Evolutionary conservation across 139 green algal species (phyloP), one percentile per base, ranked within the genome.

Genomic region (Chlamydomonas sphaeroides): DNA sequence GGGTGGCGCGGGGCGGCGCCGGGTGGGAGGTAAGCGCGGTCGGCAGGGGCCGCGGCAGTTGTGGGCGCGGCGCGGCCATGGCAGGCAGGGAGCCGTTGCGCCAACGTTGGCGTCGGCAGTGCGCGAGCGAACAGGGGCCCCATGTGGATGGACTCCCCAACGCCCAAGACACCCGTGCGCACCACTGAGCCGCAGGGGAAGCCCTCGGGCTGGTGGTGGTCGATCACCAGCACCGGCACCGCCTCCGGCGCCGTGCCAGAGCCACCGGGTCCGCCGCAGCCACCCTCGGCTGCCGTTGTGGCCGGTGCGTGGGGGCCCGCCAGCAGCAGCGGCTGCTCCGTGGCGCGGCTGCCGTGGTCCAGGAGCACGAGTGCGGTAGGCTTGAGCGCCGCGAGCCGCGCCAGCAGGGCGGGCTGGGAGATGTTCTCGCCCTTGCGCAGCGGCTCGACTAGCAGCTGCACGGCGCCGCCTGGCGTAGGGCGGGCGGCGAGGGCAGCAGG

Each of bases 181-280:
- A 77, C 69, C 69, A 45, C 21, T 0, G 69, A 45, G 2, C 69
- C 69, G 20, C 65, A 32, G 38, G 69, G 69, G 32, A 77, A 77
- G 69, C 69, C 45, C 17, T 77, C 48, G 0, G 69, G 69, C 69
- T 77, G 49, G 69, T 77, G 69, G 45, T 77, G 69, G 32, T 77
- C 69, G 15, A 77, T 28, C 4, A 77, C 5, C 32, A 77, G 69
- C 1, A 32, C 32, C 6, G 69, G 69, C 17, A 77, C 69, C 4
- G n/a, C n/a, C 4, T n/a, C 61, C 18, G 1, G 14, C 6, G 6
- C 21, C 42, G 28, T 41, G 39, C 32, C 10, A 18, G 3, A 17
- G 65, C 15, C 65, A 35, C 6, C 21, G 25, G 56, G 1, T 62
- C 20, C 51, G 15, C 51, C 51, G 4, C 36, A 23, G 14, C 36